Base-by-base conservation (phyloP, 768 basidiomycete species). In the Vararia minispora region DNA sequence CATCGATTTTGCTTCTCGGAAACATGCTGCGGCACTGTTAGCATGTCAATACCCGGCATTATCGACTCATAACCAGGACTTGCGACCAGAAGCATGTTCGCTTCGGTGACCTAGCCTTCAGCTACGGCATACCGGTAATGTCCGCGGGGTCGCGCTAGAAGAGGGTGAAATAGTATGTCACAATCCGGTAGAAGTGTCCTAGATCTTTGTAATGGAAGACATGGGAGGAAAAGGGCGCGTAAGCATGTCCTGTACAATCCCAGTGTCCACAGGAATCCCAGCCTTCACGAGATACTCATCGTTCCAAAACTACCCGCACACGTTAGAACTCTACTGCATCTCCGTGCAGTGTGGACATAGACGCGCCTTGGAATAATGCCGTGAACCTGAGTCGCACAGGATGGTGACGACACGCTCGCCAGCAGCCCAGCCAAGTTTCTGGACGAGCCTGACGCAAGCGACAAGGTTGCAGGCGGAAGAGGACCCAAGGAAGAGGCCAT, bases 381-480 rank as follows among this genome's bases (percentile, higher is more conserved):
- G 14, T 21, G 4, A 25, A 21, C 3, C 10, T 22, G 18, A 23
- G 18, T 58, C 74, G 42, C 52, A 95, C 83, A 98, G 49, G 36
- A 98, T 76, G 0, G 94, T 99, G 18, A 89, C 88, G 17, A 97
- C 59, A 6, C 65, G 72, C 52, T 83, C 71, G 4, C 85, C 79
- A 5, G 69, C 68, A 21, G 63, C 63, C 78, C 78, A 82, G 10
- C 73, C 71, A 65, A 75, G 67, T 52, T 73, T 72, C 49, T 76
- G 78, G 2, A 72, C 78, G 12, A 92, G 64, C 50, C 83, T 80
- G 32, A 95, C 71, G 48, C 86, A 89, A 2, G 94, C 86, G n/a
- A 95, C 74, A 27, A 99, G 68, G 53, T 98, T 99, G 55, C 90
- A 92, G 0, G 95, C 94, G 51, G 88, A 92, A 43, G 89, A 94